Evolutionary conservation across 805 yeast species (phyloP).

Genomic region (Ogataea trehalophila): DNA sequence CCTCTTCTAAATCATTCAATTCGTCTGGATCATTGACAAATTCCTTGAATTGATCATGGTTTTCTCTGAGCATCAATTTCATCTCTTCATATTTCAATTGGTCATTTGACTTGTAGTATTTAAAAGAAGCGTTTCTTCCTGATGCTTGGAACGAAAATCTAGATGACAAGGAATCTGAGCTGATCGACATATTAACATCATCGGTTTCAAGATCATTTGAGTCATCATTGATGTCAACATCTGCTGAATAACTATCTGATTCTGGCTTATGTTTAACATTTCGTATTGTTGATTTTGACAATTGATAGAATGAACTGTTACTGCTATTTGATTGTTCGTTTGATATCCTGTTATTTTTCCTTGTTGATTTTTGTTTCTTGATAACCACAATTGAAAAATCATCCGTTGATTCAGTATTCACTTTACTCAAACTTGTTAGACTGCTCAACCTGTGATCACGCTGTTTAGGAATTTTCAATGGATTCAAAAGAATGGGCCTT

Average conservation of each 20-base stretch:
- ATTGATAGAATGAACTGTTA: no score
- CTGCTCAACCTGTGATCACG: not conserved
- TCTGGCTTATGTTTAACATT: not conserved
- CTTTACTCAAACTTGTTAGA: not conserved
- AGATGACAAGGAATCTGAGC: slow-evolving; percentile 22
- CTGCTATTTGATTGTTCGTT: not conserved
- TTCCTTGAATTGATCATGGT: slow-evolving; percentile 16
- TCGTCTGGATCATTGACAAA: slow-evolving; percentile 20
- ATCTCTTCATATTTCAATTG: slow-evolving; percentile 26
- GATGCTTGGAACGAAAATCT: slow-evolving; percentile 32
- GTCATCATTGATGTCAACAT: not conserved
- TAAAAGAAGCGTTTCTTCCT: slow-evolving; percentile 33
- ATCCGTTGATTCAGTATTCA: slow-evolving; percentile 14
- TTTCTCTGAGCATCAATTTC: slow-evolving; percentile 9
- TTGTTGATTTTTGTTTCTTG: slow-evolving; percentile 1
- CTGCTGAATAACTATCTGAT: not conserved
- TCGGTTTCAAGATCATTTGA: not conserved
- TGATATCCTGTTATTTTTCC: not conserved
- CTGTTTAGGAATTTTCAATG: not conserved
- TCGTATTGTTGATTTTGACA: no score
- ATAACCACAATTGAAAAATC: slow-evolving; percentile 22
- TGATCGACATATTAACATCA: slow-evolving; percentile 7
- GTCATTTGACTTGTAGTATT: slow-evolving; percentile 32
- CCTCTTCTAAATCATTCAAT: slow-evolving; percentile 24
- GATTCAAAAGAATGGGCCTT: not conserved